Conservation (phyloP, 345 rosid species). For the Eutrema heterophyllum region DNA sequence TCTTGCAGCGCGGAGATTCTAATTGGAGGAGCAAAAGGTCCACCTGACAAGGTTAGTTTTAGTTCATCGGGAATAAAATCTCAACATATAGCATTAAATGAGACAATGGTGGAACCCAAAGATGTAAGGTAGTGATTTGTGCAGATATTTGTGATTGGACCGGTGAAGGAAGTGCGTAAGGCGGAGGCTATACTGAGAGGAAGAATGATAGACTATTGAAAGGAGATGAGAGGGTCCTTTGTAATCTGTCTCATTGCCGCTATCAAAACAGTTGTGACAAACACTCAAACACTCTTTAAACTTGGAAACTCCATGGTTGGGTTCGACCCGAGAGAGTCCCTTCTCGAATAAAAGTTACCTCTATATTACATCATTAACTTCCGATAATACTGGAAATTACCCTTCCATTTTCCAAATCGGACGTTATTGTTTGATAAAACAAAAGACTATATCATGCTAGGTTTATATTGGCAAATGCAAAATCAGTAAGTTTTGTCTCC, state of each 20-base stretch:
- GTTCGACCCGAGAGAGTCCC: conserved; percentile 5
- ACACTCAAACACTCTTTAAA: not conserved
- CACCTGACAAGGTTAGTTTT: conserved; percentile 81
- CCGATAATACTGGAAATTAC: not conserved
- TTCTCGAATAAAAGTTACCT: conserved; percentile 11
- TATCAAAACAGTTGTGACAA: conserved; percentile 1
- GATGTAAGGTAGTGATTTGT: conserved; percentile 2
- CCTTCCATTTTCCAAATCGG: not conserved
- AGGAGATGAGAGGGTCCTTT: conserved; percentile 12
- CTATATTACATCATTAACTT: not conserved
- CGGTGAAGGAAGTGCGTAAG: conserved; percentile 81
- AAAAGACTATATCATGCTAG: too few relatives aligned
- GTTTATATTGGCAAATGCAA: too few relatives aligned
- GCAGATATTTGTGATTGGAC: conserved; percentile 83
- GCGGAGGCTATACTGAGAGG: conserved; percentile 94
- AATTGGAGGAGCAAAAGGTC: conserved; percentile 79
- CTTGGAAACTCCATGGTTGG: conserved; percentile 16
- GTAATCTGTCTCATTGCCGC: conserved; percentile 1
- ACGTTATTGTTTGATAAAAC: not conserved
- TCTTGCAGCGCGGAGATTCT: conserved; percentile 78
- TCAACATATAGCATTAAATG: not conserved
- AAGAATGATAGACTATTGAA: conserved; percentile 61
- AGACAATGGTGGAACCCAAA: not conserved
- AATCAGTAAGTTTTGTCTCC: too few relatives aligned
- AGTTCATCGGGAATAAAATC: not conserved